Base-by-base conservation (phyloP, 495 filamentous ascomycete genomes). In the Aspergillus sclerotioniger region DNA sequence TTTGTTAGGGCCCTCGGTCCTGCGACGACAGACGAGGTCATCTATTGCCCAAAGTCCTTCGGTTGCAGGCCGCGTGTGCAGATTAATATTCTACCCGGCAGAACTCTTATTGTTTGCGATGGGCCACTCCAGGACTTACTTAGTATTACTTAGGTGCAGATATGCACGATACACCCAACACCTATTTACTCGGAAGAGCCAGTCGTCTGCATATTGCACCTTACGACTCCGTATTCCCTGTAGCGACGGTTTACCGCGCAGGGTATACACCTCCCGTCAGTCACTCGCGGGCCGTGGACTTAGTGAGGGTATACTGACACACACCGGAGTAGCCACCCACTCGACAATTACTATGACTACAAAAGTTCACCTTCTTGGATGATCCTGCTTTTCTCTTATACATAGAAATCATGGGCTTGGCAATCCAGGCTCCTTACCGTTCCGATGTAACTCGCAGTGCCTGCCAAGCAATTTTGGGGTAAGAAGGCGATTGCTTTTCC, bases 41-140 rank as follows among this genome's bases (percentile, higher is more conserved):
- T 52, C 50, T 35, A 35, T 44, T 60, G 57, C 57, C 39, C 57
- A 60, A 37, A 46, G 48, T 8, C 19, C 52, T 59, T 63, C 43
- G 61, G 53, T 56, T 44, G 43, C 47, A 56, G 54, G 57, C 50
- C 51, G 51, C 45, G 51, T 20, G 44, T 45, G 50, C 55, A 50
- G 25, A 49, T 53, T 16, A 53, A 25, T 7, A n/a, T 6, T n/a
- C 20, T 52, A 16, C 20, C 44, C 50, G 19, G 21, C 25, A 51
- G n/a, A 32, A 45, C 31, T 43, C 12, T 33, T 15, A 21, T 47
- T 20, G 44, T 21, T 16, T 47, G 17, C 44, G 44, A 47, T 47
- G 21, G 44, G 9, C 21, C 44, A 21, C 4, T 47, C 41, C 4
- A 19, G 12, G 6, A 10, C 32, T 33, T 6, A 6, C 32, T 10